Evolutionary conservation across 495 filamentous ascomycete species (phyloP).

Genomic region (Eremomyces bilateralis): DNA sequence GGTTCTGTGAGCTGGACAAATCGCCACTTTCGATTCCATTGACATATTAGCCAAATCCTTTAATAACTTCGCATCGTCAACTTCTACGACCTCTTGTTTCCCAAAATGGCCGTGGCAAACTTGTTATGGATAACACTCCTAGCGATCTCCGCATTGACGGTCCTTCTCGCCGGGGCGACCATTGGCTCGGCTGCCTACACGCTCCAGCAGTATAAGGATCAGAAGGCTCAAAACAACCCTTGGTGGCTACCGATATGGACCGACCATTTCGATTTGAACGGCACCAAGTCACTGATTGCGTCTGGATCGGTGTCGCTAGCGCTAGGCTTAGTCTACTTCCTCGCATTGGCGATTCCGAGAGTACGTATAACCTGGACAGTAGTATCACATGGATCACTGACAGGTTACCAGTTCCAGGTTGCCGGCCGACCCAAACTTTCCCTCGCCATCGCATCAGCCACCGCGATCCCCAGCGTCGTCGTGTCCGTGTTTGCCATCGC

Average conservation of each 20-base stretch:
- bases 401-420: background rate
- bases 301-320: constrained; percentile 10
- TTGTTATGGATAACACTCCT: too few species aligned
- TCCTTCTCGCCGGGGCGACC: too few species aligned
- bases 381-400: background rate
- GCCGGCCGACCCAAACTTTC: background rate
- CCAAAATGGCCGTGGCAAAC: too few species aligned
- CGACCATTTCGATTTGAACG: constrained; percentile 15
- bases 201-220: constrained; percentile 14
- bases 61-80: too few species aligned
- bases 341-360: constrained; percentile 8
- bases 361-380: constrained; percentile 4
- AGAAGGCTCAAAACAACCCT: constrained; percentile 11
- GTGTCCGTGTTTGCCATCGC: background rate
- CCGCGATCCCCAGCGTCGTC: background rate
- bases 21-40: too few species aligned
- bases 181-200: constrained; percentile 15
- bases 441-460: background rate
- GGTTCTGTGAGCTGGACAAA: too few species aligned
- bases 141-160: too few species aligned
- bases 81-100: too few species aligned
- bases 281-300: constrained; percentile 16
- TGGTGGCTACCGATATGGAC: constrained; percentile 22
- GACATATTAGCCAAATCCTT: too few species aligned
- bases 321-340: constrained; percentile 10